Percentiles rank a stretch among this genome's conserved stretches.
Conservation (phyloP, 2,329 filamentous ascomycete genomes). For the Hyphodiscus sp. region DNA sequence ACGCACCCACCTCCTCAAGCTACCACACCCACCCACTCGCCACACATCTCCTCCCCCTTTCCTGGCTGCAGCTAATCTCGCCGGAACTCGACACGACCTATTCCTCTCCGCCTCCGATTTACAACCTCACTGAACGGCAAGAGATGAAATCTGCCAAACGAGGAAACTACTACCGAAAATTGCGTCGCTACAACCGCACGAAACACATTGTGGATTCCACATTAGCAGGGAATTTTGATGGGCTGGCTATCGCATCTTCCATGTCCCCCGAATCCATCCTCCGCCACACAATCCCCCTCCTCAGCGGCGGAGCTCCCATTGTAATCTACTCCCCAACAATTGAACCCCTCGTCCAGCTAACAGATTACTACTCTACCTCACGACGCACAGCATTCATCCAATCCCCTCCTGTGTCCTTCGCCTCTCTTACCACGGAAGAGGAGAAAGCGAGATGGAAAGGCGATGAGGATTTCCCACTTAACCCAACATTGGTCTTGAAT, state of each 20-base stretch:
- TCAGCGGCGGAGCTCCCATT: conserved; percentile 76
- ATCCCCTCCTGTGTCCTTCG: conserved; percentile 40
- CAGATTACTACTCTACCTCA: conserved; percentile 78
- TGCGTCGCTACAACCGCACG: conserved; percentile 70
- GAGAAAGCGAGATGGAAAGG: conserved; percentile 52
- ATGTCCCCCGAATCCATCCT: conserved; percentile 79
- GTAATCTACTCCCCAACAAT: conserved; percentile 78
- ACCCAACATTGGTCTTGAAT: conserved; percentile 77
- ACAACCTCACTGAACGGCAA: conserved; percentile 55
- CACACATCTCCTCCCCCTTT: conserved; percentile 73
- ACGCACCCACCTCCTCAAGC: conserved; percentile 40
- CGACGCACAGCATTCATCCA: conserved; percentile 69
- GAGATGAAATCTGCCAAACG: conserved; percentile 76
- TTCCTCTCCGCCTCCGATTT: conserved; percentile 52
- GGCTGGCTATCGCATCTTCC: conserved; percentile 71
- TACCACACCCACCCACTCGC: conserved; percentile 68
- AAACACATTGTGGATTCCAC: conserved; percentile 69
- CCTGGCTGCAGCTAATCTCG: conserved; percentile 84
- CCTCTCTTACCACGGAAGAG: conserved; percentile 35
- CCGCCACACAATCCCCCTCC: conserved; percentile 67
- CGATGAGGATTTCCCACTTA: conserved; percentile 75
- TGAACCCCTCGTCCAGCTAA: conserved; percentile 70
- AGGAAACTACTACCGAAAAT: conserved; percentile 83
- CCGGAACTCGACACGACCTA: conserved; percentile 73
- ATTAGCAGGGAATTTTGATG: conserved; percentile 70